Percentiles rank a stretch among this genome's conserved stretches.
Evolutionary conservation across 2,329 filamentous ascomycete genomes (phyloP).

Genomic region (Dactylellina cionopaga): DNA sequence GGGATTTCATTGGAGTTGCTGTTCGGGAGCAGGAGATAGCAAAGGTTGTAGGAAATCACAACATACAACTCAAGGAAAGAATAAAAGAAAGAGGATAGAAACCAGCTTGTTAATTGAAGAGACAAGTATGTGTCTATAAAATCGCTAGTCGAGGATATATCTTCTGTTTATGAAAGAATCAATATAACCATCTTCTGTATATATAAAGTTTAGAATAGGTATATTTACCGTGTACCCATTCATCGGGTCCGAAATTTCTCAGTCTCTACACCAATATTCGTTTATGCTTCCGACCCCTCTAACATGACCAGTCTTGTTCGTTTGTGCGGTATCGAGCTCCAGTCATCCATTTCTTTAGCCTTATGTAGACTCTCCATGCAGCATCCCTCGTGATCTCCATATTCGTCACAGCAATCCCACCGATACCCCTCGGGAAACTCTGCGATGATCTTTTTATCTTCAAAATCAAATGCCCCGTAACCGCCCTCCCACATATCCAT

Average conservation of each 20-base stretch:
- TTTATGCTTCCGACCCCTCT: too few relatives aligned
- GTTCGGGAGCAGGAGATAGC: background rate
- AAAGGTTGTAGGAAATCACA: background rate
- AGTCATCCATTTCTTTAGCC: background rate
- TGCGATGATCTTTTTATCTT: background rate
- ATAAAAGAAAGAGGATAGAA: too few relatives aligned
- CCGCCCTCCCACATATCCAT: background rate
- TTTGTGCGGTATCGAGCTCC: background rate
- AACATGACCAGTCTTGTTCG: background rate
- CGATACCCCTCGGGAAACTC: constrained; percentile 13
- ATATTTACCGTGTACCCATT: too few relatives aligned
- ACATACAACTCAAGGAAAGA: background rate
- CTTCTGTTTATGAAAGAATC: too few relatives aligned
- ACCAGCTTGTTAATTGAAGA: too few relatives aligned
- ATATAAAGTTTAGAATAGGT: too few relatives aligned
- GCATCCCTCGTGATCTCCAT: constrained; percentile 2
- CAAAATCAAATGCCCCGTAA: background rate
- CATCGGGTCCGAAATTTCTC: too few relatives aligned
- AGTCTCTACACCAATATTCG: too few relatives aligned
- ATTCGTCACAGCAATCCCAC: constrained; percentile 19
- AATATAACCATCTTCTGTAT: too few relatives aligned
- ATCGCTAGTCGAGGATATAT: background rate
- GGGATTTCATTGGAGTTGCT: constrained; percentile 8
- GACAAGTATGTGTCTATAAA: too few relatives aligned
- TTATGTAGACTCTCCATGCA: constrained; percentile 7